Evolutionary conservation across 2,329 filamentous ascomycete species (phyloP).

Genomic region (Phialophora macrospora): DNA sequence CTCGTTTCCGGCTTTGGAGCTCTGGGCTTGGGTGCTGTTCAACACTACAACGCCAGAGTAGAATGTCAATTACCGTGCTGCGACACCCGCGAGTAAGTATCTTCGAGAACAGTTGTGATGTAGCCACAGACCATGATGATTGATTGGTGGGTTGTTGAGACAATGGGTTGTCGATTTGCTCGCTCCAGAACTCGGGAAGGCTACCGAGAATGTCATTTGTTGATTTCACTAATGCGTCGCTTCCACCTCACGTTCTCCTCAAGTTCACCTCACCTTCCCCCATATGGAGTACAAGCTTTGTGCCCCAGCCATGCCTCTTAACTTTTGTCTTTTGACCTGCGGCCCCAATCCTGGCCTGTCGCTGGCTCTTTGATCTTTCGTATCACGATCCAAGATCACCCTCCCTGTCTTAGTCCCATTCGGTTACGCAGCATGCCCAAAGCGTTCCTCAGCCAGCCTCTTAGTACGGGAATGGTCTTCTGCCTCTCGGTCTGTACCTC

Average conservation of each 20-base stretch:
- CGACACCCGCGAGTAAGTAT: neutral
- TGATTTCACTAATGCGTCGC: constrained; percentile 2
- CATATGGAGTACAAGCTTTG: neutral
- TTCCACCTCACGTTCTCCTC: constrained; percentile 1
- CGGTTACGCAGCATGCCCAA: constrained; percentile 16
- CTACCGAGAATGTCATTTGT: neutral
- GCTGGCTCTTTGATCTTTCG: constrained; percentile 15
- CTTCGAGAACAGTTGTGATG: neutral
- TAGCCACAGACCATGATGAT: neutral
- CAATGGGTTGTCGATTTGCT: neutral
- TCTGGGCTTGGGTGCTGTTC: neutral
- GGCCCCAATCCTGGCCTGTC: constrained; percentile 1
- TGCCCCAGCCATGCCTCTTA: neutral
- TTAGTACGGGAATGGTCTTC: neutral
- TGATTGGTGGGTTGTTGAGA: neutral
- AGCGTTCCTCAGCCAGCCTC: neutral
- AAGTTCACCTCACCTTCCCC: constrained; percentile 1
- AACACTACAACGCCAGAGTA: neutral
- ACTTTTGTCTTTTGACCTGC: neutral
- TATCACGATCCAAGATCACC: constrained; percentile 15
- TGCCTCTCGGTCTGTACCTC: neutral
- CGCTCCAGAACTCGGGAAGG: neutral
- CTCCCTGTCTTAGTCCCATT: constrained; percentile 13
- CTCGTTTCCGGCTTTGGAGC: neutral
- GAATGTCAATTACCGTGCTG: neutral